Conservation (phyloP, 1,284 basidiomycete genomes). For the Pseudozyma hubeiensis region DNA sequence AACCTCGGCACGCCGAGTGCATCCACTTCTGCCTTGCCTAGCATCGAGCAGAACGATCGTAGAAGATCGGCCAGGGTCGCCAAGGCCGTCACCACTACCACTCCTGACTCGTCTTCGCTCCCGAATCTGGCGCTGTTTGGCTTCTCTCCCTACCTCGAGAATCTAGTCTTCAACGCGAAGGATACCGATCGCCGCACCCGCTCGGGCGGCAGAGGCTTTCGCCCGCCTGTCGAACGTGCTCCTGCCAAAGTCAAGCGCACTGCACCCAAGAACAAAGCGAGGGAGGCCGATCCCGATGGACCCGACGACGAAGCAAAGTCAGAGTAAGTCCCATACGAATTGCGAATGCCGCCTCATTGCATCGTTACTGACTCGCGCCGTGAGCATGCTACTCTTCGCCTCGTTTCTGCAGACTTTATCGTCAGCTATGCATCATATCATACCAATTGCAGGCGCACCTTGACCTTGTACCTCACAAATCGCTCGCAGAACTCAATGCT, state of each 20-base stretch:
- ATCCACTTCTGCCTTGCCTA: constrained; percentile 18
- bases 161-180: constrained; percentile 40
- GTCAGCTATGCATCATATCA: constrained; percentile 47
- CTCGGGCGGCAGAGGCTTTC: constrained; percentile 25
- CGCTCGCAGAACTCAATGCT: constrained; percentile 29
- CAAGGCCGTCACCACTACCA: constrained; percentile 24
- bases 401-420: constrained; percentile 22
- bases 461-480: constrained; percentile 39
- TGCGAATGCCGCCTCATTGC: background rate
- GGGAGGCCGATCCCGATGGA: constrained; percentile 28
- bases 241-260: constrained; percentile 23
- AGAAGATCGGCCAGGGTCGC: constrained; percentile 44
- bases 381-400: background rate
- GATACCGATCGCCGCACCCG: constrained; percentile 43
- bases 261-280: constrained; percentile 27
- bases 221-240: constrained; percentile 27
- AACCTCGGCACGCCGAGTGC: constrained; percentile 11
- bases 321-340: constrained; percentile 14
- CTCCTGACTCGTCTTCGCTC: constrained; percentile 29
- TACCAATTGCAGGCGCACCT: constrained; percentile 52
- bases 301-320: constrained; percentile 35
- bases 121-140: constrained; percentile 39
- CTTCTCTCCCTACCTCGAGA: constrained; percentile 48
- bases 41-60: constrained; percentile 36
- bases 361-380: constrained; percentile 1